Evolutionary conservation across 345 rosid genomes (phyloP), one percentile per base, ranked within the genome.

Genomic region (Excoecaria cochinchinensis): DNA sequence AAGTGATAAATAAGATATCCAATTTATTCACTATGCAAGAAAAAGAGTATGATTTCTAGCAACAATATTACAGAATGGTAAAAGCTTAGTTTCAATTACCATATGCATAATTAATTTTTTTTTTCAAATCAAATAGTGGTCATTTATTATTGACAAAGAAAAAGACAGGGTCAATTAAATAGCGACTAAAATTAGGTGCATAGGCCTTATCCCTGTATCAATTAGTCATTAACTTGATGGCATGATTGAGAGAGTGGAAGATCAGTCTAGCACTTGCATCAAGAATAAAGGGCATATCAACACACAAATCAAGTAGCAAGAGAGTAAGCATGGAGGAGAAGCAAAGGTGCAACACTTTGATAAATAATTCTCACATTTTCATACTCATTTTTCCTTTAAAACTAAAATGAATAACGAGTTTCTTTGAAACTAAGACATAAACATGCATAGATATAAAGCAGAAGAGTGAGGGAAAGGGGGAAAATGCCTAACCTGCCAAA

Each of bases 401-500:
- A 25, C 15, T 42, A 59, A 62, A 65, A 67, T 13, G 24, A 47
- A 50, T 31, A 75, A 51, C 13, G 40, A 15, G 16, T 8, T 19
- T 59, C 48, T 3, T 31, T 9, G 1, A 39, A 48, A 48, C 14
- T 4, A 59, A 46, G 15, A 64, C 4, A 21, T 3, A 22, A 36
- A 48, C 22, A 47, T 19, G 62, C 22, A 47, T 19, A 67, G 1
- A 8, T 6, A 58, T 31, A 52, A 76, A 74, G 48, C 61, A 57
- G 6, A 5, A 69, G 19, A 73, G 40, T 57, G 31, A 13, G 62
- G 13, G 8, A 21, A 62, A 42, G 55, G 17, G 67, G 10, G 70
- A 67, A 63, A 19, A 55, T 69, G 36, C 11, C 59, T 68, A 58
- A 91, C 99, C 99, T 92, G 97, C 99, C 99, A 95, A 51, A 95